These are phyloP conservation scores for Areca catechu DNA, from an alignment of 176 grass and related monocot genomes.

Conservation along the genomic window DNA sequence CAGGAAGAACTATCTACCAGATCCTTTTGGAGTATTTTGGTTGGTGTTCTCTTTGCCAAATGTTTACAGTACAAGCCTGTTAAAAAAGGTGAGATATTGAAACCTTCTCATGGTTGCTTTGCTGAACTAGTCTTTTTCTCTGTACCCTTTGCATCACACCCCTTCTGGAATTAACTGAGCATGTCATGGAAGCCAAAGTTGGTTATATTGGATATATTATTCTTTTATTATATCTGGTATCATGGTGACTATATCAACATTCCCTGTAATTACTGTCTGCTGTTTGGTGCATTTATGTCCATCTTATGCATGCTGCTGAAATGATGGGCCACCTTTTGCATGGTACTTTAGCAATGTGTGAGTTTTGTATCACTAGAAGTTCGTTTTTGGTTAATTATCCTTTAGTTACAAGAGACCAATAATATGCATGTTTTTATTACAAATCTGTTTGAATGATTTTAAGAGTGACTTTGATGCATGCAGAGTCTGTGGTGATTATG, in stretches of 20 bases:
- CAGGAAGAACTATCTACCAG: constrained; percentile 37
- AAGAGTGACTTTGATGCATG: constrained; percentile 11
- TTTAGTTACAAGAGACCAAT: no score
- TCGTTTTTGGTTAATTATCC: no score
- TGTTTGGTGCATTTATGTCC: no score
- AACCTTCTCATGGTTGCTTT: neutral
- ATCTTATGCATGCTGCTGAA: no score
- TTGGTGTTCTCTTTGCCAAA: constrained; percentile 35
- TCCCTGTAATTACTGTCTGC: no score
- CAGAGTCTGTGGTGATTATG: constrained; percentile 73
- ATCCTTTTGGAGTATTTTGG: constrained; percentile 47
- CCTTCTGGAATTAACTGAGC: neutral
- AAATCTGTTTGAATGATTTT: neutral
- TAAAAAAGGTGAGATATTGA: constrained; percentile 53
- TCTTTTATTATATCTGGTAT: no score
- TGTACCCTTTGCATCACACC: neutral
- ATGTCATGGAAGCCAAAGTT: no score
- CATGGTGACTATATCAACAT: no score
- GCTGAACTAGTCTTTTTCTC: neutral
- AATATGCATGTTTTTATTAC: neutral
- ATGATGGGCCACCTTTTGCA: no score
- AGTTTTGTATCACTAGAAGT: no score
- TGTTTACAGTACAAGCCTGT: constrained; percentile 44
- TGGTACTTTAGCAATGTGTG: no score
- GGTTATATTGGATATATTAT: no score